phyloP scores from a whole-genome alignment of 2,329 filamentous ascomycete genomes.

The Colletotrichum sp. region DNA sequence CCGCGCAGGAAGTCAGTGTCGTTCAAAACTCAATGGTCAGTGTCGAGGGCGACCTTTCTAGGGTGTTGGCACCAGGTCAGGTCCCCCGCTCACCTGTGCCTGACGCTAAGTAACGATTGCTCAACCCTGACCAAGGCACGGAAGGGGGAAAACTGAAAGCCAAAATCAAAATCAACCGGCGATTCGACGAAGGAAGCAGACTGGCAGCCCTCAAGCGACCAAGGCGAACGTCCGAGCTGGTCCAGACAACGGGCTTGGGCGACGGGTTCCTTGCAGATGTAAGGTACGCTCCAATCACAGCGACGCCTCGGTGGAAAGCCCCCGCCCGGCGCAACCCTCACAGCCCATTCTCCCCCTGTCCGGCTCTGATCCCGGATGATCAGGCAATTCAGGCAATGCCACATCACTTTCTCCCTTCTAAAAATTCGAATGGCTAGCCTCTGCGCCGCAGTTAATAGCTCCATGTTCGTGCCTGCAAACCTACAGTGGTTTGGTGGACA shows the following conservation, averaged over 20 bases:
- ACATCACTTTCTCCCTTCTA: conserved; percentile 1
- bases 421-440: background rate
- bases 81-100: background rate
- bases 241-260: background rate
- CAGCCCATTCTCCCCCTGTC: conserved; percentile 3
- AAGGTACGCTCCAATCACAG: conserved; percentile 21
- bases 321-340: conserved; percentile 8
- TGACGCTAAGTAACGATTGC: background rate
- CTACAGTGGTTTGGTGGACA: conserved; percentile 15
- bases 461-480: background rate
- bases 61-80: background rate
- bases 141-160: background rate
- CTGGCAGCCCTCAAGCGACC: background rate
- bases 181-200: background rate
- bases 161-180: background rate
- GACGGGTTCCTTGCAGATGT: conserved; percentile 19
- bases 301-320: background rate
- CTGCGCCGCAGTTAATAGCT: background rate
- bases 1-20: background rate
- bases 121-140: background rate
- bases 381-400: conserved; percentile 16
- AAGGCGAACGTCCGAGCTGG: background rate
- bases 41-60: background rate
- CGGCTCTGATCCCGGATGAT: conserved; percentile 24
- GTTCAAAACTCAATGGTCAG: background rate